phyloP scores from a whole-genome alignment of 208 protist genomes.

The Endotrypanum monterogeii region DNA sequence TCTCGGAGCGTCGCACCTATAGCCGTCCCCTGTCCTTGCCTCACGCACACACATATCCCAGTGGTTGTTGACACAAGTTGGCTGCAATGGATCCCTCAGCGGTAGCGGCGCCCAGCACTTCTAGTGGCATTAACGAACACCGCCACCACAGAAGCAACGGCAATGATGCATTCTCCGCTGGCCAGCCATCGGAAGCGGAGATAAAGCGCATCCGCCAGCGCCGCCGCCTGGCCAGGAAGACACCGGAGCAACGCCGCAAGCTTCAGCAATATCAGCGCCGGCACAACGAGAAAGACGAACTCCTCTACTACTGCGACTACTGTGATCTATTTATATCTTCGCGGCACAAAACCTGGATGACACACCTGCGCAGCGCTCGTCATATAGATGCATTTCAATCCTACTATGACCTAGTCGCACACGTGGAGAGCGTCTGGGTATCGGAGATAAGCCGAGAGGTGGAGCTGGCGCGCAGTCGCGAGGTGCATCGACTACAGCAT shows the following conservation, averaged over 20 bases:
- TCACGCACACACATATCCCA: no score
- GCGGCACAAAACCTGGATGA: slow-evolving; percentile 37
- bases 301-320: slow-evolving; percentile 86
- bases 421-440: slow-evolving; percentile 62
- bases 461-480: slow-evolving; percentile 27
- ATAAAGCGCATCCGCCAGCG: slow-evolving; percentile 37
- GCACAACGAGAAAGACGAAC: slow-evolving; percentile 83
- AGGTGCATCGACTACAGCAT: slow-evolving; percentile 36
- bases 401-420: slow-evolving; percentile 65
- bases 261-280: slow-evolving; percentile 67
- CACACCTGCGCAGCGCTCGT: slow-evolving; percentile 55
- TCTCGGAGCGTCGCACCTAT: no score
- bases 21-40: no score
- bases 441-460: slow-evolving; percentile 46
- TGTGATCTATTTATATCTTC: slow-evolving; percentile 85
- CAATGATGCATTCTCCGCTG: slow-evolving; percentile 4
- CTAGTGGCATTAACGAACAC: background rate
- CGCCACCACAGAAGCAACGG: background rate
- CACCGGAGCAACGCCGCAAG: slow-evolving; percentile 59
- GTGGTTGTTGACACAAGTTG: background rate
- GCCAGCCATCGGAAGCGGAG: slow-evolving; percentile 39
- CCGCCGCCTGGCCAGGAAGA: slow-evolving; percentile 47
- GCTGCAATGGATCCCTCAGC: background rate
- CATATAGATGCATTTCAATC: slow-evolving; percentile 70
- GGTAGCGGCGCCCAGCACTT: background rate